Base-by-base conservation (phyloP, 2,329 filamentous ascomycete species). In the Paraphoma chrysanthemicola region DNA sequence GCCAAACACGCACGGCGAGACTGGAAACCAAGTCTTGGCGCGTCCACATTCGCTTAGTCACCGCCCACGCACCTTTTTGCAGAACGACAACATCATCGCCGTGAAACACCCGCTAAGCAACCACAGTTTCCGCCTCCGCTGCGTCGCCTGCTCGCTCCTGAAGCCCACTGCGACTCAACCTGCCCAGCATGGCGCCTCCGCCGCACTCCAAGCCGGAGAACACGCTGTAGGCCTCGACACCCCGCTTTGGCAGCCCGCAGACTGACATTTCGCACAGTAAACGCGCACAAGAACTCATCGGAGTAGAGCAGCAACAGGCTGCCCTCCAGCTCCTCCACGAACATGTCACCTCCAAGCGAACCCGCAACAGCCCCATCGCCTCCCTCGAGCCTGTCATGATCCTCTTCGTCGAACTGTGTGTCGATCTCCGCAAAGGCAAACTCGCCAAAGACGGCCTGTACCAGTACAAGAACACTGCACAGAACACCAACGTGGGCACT, bases 401-500 rank as follows among this genome's bases (percentile, higher is more conserved):
- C 80, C 89, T 97, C 68, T 90, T 99, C 76, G 94, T 99, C 73
- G 93, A 98, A 81, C 87, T 98, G 57, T 97, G 91, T 68, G 95
- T 99, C 73, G 94, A 98, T 75, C 88, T 97, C 73, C 93, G 95
- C 82, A 99, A 98, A 83, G 95, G 95, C 71, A 99, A 99, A 82
- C 86, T 95, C 59, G 95, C 94, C 79, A 99, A 99, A 86, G 95
- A 99, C 82, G 95, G 95, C 60, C 86, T 99, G 47, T 99, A 98
- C 80, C 95, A 97, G 80, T 99, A 99, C 87, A 99, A 99, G 86
- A 99, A 99, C 80, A 98, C 97, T 68, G 94, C 93, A 53, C 95
- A 99, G 80, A 99, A 99, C 83, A 97, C 94, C 70, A 98, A 98
- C 77, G 93, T 99, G 67, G 93, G 88, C 70, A 99, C 95, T 60